Evolutionary conservation across 2,329 filamentous ascomycete genomes (phyloP).

Genomic region (Biscogniauxia sp.): DNA sequence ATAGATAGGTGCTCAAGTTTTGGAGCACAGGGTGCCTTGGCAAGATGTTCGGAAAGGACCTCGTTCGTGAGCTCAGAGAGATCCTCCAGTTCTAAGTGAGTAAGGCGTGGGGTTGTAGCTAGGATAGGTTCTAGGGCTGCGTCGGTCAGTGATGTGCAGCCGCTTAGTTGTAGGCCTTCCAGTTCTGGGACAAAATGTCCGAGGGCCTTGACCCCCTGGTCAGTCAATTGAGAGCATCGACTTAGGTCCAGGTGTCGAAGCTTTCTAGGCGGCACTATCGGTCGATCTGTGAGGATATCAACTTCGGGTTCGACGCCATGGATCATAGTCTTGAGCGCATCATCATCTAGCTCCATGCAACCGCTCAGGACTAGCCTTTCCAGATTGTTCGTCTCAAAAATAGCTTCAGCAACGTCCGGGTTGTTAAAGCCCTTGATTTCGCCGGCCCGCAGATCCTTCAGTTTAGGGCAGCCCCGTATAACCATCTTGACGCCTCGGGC

Average conservation of each 20-base stretch:
- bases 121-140: slow-evolving; percentile 69
- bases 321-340: slow-evolving; percentile 69
- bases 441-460: slow-evolving; percentile 78
- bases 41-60: slow-evolving; percentile 68
- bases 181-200: slow-evolving; percentile 74
- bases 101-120: slow-evolving; percentile 71
- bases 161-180: slow-evolving; percentile 79
- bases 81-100: slow-evolving; percentile 88
- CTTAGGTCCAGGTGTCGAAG: slow-evolving; percentile 85
- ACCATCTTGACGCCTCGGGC: slow-evolving; percentile 72
- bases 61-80: slow-evolving; percentile 73
- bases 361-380: slow-evolving; percentile 80
- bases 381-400: slow-evolving; percentile 79
- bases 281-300: slow-evolving; percentile 74
- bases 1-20: slow-evolving; percentile 78
- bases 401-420: slow-evolving; percentile 64
- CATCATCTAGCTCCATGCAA: slow-evolving; percentile 75
- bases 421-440: slow-evolving; percentile 81
- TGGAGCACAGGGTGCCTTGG: slow-evolving; percentile 70
- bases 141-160: slow-evolving; percentile 73
- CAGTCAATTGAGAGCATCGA: slow-evolving; percentile 72
- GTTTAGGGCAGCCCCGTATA: slow-evolving; percentile 66
- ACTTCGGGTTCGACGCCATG: slow-evolving; percentile 74
- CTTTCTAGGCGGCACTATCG: slow-evolving; percentile 72
- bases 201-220: slow-evolving; percentile 66